phyloP scores from a whole-genome alignment of 108 stramenopile species.

The Cyclotella choctawhatcheeana region DNA sequence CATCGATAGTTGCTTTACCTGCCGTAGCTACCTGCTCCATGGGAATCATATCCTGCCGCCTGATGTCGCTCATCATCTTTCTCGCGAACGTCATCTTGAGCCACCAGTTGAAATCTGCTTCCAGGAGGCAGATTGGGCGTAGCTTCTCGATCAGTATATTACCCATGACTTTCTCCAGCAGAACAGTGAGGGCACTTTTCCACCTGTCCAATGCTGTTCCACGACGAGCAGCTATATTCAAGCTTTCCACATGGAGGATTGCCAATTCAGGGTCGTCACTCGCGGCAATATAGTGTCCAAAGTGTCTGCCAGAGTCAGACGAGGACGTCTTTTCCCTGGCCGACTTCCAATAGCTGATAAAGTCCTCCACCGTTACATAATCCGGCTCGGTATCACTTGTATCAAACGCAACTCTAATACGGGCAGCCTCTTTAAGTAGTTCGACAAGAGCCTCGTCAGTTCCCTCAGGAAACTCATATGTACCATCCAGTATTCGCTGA shows the following conservation, averaged over 20 bases:
- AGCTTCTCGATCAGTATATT: constrained; percentile 24
- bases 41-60: background rate
- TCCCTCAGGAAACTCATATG: constrained; percentile 16
- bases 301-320: constrained; percentile 17
- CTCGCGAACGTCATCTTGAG: constrained; percentile 22
- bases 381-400: background rate
- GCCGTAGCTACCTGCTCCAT: constrained; percentile 8
- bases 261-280: background rate
- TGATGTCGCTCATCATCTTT: constrained; percentile 15
- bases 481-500: constrained; percentile 19
- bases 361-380: constrained; percentile 18
- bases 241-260: constrained; percentile 11
- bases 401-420: background rate
- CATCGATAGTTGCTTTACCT: constrained; percentile 2
- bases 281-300: constrained; percentile 24
- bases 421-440: constrained; percentile 14
- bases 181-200: constrained; percentile 15
- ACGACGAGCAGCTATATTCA: background rate
- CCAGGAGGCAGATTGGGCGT: constrained; percentile 25
- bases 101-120: constrained; percentile 44
- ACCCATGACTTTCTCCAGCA: constrained; percentile 37
- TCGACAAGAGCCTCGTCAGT: background rate
- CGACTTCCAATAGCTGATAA: constrained; percentile 8
- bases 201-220: constrained; percentile 21
- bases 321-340: constrained; percentile 10